These are phyloP conservation scores for Hyaloperonospora arabidopsidis DNA, from an alignment of 352 stramenopile genomes.

Conservation along the genomic window DNA sequence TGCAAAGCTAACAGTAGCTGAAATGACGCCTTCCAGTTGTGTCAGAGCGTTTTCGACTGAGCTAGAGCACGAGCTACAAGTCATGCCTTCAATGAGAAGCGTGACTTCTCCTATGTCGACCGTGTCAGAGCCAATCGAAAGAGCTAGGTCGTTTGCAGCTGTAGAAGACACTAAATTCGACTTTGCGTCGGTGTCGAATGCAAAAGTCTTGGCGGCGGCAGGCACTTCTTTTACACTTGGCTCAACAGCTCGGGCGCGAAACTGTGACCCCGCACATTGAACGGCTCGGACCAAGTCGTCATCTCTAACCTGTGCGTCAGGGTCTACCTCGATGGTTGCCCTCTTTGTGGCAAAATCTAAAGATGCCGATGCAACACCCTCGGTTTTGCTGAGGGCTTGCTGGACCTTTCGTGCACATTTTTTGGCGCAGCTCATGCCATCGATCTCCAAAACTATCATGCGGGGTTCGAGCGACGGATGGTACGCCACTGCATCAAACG, in stretches of 20 bases:
- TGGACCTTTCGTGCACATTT: constrained; percentile 72
- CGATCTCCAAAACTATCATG: constrained; percentile 44
- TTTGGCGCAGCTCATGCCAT: constrained; percentile 60
- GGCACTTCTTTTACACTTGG: background rate
- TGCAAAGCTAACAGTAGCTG: constrained; percentile 77
- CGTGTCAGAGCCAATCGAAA: constrained; percentile 42
- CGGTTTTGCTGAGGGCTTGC: constrained; percentile 37
- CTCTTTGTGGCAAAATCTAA: constrained; percentile 63
- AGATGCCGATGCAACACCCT: constrained; percentile 57
- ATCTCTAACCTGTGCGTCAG: constrained; percentile 50
- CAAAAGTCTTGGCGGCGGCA: constrained; percentile 1
- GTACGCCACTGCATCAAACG: constrained; percentile 60
- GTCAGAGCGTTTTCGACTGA: constrained; percentile 86
- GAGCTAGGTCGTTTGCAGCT: constrained; percentile 23
- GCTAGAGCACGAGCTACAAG: constrained; percentile 87
- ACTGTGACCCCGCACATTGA: constrained; percentile 19
- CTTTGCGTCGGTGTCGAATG: constrained; percentile 2
- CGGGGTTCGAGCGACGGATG: constrained; percentile 24
- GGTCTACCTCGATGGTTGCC: constrained; percentile 53
- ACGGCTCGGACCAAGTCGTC: constrained; percentile 53
- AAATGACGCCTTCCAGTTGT: constrained; percentile 63
- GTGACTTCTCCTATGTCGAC: constrained; percentile 55
- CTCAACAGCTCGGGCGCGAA: constrained; percentile 19
- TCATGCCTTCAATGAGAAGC: constrained; percentile 84
- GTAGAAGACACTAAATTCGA: constrained; percentile 10